Conservation (phyloP, 2,329 filamentous ascomycete species). For the Seiridium unicorne region DNA sequence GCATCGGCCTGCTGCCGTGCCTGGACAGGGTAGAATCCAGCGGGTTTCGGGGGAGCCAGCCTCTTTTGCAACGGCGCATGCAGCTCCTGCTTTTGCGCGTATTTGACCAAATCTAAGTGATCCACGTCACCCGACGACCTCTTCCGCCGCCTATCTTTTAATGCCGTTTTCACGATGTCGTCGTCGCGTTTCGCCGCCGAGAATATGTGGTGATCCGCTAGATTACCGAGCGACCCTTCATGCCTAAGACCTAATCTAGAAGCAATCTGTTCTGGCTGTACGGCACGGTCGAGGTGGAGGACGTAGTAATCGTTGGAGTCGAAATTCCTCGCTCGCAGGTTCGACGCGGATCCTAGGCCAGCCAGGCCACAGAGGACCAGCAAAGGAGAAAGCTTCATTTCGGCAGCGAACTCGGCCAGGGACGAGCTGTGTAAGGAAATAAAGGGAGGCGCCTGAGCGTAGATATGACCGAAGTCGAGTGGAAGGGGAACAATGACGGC, state of each 20-base stretch:
- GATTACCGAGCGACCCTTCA: slow-evolving; percentile 76
- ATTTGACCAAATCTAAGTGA: slow-evolving; percentile 70
- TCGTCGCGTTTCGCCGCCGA: slow-evolving; percentile 63
- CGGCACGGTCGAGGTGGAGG: slow-evolving; percentile 70
- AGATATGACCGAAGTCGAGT: neutral
- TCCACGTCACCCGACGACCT: slow-evolving; percentile 51
- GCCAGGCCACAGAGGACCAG: slow-evolving; percentile 47
- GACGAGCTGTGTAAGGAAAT: neutral
- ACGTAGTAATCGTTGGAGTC: slow-evolving; percentile 89
- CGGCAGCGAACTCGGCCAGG: slow-evolving; percentile 5
- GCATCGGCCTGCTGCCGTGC: slow-evolving; percentile 25
- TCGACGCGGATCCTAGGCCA: slow-evolving; percentile 43
- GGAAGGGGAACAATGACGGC: neutral
- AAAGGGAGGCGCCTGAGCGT: neutral
- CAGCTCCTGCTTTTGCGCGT: slow-evolving; percentile 71
- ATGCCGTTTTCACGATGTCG: slow-evolving; percentile 55
- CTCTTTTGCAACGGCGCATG: slow-evolving; percentile 54
- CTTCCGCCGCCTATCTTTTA: slow-evolving; percentile 59
- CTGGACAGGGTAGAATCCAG: slow-evolving; percentile 20
- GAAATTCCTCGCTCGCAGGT: slow-evolving; percentile 65
- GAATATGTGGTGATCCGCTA: slow-evolving; percentile 84
- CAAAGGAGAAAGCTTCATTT: slow-evolving; percentile 52
- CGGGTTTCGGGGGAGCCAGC: slow-evolving; percentile 38
- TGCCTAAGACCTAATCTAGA: slow-evolving; percentile 71
- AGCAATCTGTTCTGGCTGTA: slow-evolving; percentile 69